Evolutionary conservation across 2,329 filamentous ascomycete genomes (phyloP), one percentile per base, ranked within the genome.

Genomic region (Botrytis deweyae): DNA sequence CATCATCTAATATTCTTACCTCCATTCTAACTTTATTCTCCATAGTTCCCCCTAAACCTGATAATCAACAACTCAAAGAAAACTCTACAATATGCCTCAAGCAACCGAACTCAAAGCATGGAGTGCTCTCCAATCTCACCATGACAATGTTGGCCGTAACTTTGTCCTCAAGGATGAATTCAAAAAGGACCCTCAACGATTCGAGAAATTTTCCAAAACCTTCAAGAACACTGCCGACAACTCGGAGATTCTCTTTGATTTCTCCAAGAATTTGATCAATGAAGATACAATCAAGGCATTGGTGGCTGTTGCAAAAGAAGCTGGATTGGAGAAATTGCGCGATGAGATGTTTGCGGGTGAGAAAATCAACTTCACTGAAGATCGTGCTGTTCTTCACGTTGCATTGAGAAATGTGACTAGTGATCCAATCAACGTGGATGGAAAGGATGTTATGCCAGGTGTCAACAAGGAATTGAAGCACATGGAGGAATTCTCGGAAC

Each of bases 331-430:
- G 87, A 89, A 97, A 87, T 93, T 98, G 83, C 92, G 96, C 77
- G 95, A 99, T 89, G 91, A 91, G 82, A 97, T 99, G 95, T 99
- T 99, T 85, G 91, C 90, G 74, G 96, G 96, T 79, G 93, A 98
- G 82, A 95, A 97, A 89, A 98, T 99, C 88, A 99, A 99, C 89
- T 98, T 98, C 86, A 99, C 96, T 75, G 96, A 99, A 88, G 88
- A 95, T 82, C 92, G 96, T 77, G 96, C 96, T 78, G 96, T 99
- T 78, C 97, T 97, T 87, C 96, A 99, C 86, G 89, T 93, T 79
- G 96, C 96, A 67, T 89, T 99, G 81, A 92, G 96, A 83, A 99
- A 99, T 83, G 91, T 94, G 77, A 88, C 90, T 83, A 94, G 93
- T 82, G 90, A 93, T 88, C 90, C 88, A 40, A 91, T 92, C 87